Conservation (phyloP, 2,329 filamentous ascomycete genomes). For the Penicillium sp. region DNA sequence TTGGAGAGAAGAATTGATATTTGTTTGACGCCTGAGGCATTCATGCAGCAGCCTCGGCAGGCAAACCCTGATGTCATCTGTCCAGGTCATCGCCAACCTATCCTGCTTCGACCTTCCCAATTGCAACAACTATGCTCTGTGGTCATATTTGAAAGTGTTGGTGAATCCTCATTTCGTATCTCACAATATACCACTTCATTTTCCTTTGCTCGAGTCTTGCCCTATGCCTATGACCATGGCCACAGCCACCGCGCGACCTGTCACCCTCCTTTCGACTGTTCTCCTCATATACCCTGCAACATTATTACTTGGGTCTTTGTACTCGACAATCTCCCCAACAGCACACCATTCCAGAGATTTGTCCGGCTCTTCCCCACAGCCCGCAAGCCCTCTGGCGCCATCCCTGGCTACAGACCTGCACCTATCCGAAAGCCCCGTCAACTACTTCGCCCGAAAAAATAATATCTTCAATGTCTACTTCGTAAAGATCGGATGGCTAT, state of each 20-base stretch:
- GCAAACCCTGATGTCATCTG: conserved; percentile 15
- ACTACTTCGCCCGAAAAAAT: conserved; percentile 89
- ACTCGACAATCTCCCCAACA: conserved; percentile 72
- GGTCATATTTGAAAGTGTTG: neutral
- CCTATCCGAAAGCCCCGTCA: conserved; percentile 35
- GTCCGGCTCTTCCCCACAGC: conserved; percentile 41
- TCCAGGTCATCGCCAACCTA: conserved; percentile 2
- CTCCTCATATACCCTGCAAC: conserved; percentile 74
- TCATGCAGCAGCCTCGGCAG: conserved; percentile 5
- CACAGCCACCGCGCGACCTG: conserved; percentile 16
- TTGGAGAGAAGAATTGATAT: neutral
- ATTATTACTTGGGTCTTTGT: conserved; percentile 78
- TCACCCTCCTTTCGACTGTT: conserved; percentile 57
- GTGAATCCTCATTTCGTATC: neutral
- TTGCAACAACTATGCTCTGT: conserved; percentile 6
- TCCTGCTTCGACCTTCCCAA: conserved; percentile 8
- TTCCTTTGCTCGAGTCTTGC: neutral
- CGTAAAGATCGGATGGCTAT: conserved; percentile 93
- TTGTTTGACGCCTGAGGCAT: conserved; percentile 7
- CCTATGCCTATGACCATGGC: conserved; percentile 16
- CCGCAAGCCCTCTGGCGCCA: conserved; percentile 53
- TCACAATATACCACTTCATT: neutral
- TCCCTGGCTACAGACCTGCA: conserved; percentile 33
- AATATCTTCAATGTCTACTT: conserved; percentile 93
- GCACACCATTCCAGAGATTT: conserved; percentile 49